Conservation (phyloP, 2,329 filamentous ascomycete species). For the Colletotrichum agaves region DNA sequence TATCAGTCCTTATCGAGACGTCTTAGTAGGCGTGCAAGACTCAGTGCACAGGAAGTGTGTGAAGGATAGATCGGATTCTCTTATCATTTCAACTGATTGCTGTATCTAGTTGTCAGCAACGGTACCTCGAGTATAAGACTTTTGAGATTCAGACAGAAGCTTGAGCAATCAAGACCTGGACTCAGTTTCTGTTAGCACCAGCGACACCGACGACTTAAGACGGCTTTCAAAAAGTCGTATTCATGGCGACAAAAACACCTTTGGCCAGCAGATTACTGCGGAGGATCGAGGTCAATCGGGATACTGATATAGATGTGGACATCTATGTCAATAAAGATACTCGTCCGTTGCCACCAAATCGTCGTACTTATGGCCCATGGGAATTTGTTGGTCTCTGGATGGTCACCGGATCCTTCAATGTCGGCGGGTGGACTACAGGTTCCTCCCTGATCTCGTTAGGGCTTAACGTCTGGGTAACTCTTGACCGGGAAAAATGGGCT, state of each 20-base stretch:
- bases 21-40: no score
- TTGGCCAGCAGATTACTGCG: conserved; percentile 21
- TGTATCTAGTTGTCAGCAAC: no score
- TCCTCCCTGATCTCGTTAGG: conserved; percentile 40
- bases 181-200: no score
- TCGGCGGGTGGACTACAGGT: conserved; percentile 44
- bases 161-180: no score
- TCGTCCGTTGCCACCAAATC: conserved; percentile 42
- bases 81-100: no score
- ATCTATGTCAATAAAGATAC: conserved; percentile 44
- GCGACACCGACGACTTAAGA: no score
- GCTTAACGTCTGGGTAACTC: conserved; percentile 38
- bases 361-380: conserved; percentile 44
- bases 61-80: no score
- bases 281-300: conserved; percentile 39
- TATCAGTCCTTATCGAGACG: no score
- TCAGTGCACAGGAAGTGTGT: no score
- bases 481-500: neutral
- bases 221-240: neutral
- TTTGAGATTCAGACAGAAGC: no score
- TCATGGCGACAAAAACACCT: neutral
- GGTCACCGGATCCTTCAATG: conserved; percentile 45
- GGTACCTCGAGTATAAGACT: no score
- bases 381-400: conserved; percentile 45
- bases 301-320: conserved; percentile 38